Evolutionary conservation across 2,329 filamentous ascomycete species (phyloP).

Genomic region (Lachnellula hyalina): DNA sequence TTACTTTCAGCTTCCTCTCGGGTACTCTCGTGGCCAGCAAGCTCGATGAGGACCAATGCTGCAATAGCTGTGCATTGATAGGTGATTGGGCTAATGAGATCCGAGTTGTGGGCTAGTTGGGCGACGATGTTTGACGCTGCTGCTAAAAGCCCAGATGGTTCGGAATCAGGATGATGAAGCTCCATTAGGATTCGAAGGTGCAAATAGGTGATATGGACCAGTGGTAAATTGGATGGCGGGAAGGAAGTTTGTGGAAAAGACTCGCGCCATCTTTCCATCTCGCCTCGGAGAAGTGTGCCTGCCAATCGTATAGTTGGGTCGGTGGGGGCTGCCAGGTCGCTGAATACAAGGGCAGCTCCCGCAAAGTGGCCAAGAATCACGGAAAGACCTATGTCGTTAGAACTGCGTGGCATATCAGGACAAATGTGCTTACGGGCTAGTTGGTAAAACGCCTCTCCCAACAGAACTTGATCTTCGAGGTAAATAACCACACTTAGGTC

Average conservation of each 20-base stretch:
- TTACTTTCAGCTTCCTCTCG: conserved; percentile 52
- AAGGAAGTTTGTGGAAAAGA: conserved; percentile 54
- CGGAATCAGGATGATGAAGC: conserved; percentile 51
- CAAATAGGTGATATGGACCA: conserved; percentile 65
- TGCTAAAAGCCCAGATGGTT: conserved; percentile 53
- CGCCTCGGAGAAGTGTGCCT: conserved; percentile 47
- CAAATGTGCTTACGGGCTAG: conserved; percentile 52
- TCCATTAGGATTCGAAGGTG: conserved; percentile 61
- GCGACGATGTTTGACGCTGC: conserved; percentile 53
- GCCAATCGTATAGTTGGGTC: conserved; percentile 40
- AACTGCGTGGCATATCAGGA: neutral
- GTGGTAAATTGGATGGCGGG: conserved; percentile 42
- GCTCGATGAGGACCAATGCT: conserved; percentile 54
- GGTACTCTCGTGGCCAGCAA: conserved; percentile 50
- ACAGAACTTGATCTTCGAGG: conserved; percentile 51
- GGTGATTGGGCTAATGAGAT: conserved; percentile 56
- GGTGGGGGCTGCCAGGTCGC: conserved; percentile 38
- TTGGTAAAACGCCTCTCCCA: conserved; percentile 61
- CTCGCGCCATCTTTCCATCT: conserved; percentile 61
- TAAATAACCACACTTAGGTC: conserved; percentile 56
- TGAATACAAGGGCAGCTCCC: conserved; percentile 39
- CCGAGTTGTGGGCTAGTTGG: conserved; percentile 51
- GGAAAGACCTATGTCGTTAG: conserved; percentile 43
- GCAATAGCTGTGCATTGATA: conserved; percentile 61
- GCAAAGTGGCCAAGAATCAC: conserved; percentile 53